phyloP scores from a whole-genome alignment of 2,329 filamentous ascomycete species.

The Fusarium compactum region DNA sequence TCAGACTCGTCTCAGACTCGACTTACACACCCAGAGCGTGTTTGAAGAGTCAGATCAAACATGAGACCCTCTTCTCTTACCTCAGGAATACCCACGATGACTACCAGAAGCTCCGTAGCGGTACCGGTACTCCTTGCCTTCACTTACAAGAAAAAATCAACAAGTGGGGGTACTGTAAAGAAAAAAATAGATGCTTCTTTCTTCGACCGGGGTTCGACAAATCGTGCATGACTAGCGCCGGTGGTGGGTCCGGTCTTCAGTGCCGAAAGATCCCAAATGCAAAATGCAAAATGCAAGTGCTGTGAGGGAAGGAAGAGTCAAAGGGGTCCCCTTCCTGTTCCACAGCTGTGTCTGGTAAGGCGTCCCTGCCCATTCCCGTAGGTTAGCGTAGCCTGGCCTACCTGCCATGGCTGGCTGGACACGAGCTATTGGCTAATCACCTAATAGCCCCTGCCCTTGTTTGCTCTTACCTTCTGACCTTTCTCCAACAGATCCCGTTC shows the following conservation, averaged over 20 bases:
- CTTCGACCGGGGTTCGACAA: conserved; percentile 46
- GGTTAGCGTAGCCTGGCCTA: not conserved
- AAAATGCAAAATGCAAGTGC: conserved; percentile 13
- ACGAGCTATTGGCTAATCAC: not conserved
- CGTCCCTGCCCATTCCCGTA: conserved; percentile 6
- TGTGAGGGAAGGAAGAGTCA: not conserved
- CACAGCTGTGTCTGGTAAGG: conserved; percentile 9
- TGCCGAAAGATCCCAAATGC: conserved; percentile 37
- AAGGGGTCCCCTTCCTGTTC: conserved; percentile 33
- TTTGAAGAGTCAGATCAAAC: conserved; percentile 27
- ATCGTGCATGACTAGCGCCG: conserved; percentile 47
- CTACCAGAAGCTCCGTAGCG: conserved; percentile 23
- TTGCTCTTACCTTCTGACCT: conserved; percentile 1
- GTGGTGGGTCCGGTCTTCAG: conserved; percentile 35
- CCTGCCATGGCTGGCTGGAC: not conserved
- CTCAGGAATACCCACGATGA: conserved; percentile 38
- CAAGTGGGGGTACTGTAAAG: conserved; percentile 20
- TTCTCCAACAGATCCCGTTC: conserved; percentile 38
- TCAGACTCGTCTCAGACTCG: conserved; percentile 5
- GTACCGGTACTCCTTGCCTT: conserved; percentile 38
- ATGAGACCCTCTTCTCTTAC: conserved; percentile 36
- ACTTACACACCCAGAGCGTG: conserved; percentile 38
- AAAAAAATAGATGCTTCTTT: conserved; percentile 21
- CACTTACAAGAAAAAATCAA: conserved; percentile 32
- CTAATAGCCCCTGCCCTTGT: conserved; percentile 11